Evolutionary conservation across 176 grass and related monocot genomes (phyloP), one percentile per base, ranked within the genome.

Genomic region (Aegilops bicornis): DNA sequence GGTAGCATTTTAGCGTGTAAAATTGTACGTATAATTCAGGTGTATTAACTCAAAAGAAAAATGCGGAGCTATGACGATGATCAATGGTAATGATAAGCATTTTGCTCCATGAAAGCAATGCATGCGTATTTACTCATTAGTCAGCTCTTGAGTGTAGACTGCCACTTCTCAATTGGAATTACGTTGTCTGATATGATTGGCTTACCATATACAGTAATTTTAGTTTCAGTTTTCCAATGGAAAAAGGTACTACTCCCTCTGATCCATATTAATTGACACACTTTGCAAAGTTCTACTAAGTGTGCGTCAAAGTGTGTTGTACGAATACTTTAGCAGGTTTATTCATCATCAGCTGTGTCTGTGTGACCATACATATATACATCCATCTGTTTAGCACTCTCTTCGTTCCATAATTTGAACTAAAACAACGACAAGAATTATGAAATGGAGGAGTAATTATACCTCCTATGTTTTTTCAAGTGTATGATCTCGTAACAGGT

Each of bases 1-100:
- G 76, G 19, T 75, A 91, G 86, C 86, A 70, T 78, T 82, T 81
- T 91, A 88, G 71, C 64, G 3, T 91, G 85, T 91, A 85, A 81
- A 85, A 85, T 78, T 91, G 90, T 88, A 54, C 50, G 50, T 54
- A 82, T 85, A 78, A 88, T 91, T 81, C 29, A 20, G 54, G 54
- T 73, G 79, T 85, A 84, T 82, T 60, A 65, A 73, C 63, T 78
- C 62, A 64, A 76, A 76, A 76, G 14, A 77, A 82, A 82, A 82
- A 64, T 64, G 30, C 39, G n/a, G 77, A 71, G 63, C 60, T 64
- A 40, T 65, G 78, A 69, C 10, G 52, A 64, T 52, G 23, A 67
- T 82, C 64, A 78, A 64, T 81, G 69, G 47, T 62, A 47, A 75
- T 70, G 68, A 76, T 50, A 80, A 50, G 69, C 81, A 88, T 82